phyloP scores from a whole-genome alignment of 148 eudicot species.

The Nyssa sinensis region DNA sequence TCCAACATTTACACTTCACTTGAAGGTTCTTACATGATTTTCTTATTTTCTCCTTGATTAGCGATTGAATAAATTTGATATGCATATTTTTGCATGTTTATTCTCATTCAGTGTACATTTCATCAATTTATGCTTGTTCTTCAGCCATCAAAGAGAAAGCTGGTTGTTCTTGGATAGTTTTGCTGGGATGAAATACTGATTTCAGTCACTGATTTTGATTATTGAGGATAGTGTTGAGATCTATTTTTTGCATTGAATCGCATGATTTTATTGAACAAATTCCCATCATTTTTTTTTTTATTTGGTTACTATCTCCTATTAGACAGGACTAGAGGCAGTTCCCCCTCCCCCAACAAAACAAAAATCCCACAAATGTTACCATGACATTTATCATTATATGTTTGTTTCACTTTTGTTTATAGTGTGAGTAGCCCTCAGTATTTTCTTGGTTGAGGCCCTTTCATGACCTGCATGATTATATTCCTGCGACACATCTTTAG shows the following conservation, averaged over 20 bases:
- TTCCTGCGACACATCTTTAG: no score
- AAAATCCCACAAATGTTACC: background rate
- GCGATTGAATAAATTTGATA: background rate
- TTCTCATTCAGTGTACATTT: no score
- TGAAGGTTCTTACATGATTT: background rate
- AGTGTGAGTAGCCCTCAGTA: no score
- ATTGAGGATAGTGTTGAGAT: background rate
- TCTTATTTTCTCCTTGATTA: background rate
- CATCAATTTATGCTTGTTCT: background rate
- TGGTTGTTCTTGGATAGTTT: background rate
- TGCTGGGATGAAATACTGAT: background rate
- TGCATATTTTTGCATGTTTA: no score
- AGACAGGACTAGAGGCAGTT: background rate
- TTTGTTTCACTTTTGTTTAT: no score
- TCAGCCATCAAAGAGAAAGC: background rate
- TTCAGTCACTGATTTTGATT: background rate
- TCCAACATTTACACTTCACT: no score
- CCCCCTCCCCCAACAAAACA: background rate
- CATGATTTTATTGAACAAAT: background rate
- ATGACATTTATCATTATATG: background rate
- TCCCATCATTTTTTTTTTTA: background rate
- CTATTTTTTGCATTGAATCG: background rate
- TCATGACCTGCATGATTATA: no score
- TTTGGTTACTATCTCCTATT: background rate
- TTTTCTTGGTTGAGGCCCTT: no score